Base-by-base conservation (phyloP, 2,329 filamentous ascomycete species). In the Ramichloridium luteum region DNA sequence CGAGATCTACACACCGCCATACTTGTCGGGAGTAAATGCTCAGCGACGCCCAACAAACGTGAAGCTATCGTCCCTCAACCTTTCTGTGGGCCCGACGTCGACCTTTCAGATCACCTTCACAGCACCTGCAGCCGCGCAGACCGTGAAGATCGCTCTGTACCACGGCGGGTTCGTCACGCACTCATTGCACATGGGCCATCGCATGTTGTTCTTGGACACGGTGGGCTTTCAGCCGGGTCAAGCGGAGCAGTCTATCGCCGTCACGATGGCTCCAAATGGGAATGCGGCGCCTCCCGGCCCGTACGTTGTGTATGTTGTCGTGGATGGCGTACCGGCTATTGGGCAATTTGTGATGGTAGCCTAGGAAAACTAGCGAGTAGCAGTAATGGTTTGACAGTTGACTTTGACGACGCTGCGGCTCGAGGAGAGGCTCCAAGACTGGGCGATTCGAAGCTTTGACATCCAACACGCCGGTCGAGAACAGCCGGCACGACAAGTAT, bases 91-190 rank as follows among this genome's bases (percentile, higher is more conserved):
- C 6, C 54, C 66, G 41, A 49, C 60, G 3, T 58, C 53, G 5
- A 57, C 45, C 2, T 70, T 72, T 48, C 56, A 48, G 5, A 53
- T 73, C 40, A 54, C 48, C 4, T 72, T 74, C 49, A 62, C 46
- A 9, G 55, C 55, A 10, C 60, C 61, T 12, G 40, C 54, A 23
- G 55, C 52, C 26, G 57, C 62, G 2, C 56, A 63, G 41, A 49
- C 45, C 3, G 55, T 67, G 31, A 65, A 67, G 45, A 58, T 73
- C 12, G 55, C 58, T 3, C 58, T 75, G 13, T 72, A 74, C 50
- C 64, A 73, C 43, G 68, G 68, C 26, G 72, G 72, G 4, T 75
- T 71, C 42, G 66, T 74, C 25, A 75, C 72, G 20, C 72, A 76
- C 50, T 65, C 61, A 2, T 46, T 75, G 13, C 71, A 75, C 47